Conservation (phyloP, 2,329 filamentous ascomycete genomes). For the Arthrocladium fulminans region DNA sequence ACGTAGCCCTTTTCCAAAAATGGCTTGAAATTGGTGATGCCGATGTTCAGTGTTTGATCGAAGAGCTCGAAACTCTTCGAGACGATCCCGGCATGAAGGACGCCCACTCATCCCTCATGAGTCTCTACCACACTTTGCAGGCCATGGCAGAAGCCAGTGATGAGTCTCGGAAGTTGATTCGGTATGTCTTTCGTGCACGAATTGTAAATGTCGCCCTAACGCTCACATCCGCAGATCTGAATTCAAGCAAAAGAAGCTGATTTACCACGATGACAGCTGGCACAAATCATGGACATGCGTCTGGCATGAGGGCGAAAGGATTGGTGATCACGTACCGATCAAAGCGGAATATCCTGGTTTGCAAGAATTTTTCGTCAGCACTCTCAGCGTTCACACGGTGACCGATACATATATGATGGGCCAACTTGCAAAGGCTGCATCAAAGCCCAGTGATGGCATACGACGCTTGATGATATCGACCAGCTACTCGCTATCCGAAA, state of each 20-base stretch:
- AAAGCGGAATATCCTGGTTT: constrained; percentile 9
- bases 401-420: constrained; percentile 14
- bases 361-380: constrained; percentile 11
- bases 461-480: constrained; percentile 12
- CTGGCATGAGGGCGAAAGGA: constrained; percentile 12
- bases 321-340: constrained; percentile 11
- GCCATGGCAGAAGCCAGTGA: too few species aligned
- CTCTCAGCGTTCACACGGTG: constrained; percentile 10
- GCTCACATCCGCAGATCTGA: too few species aligned
- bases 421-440: constrained; percentile 10
- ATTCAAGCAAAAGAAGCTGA: too few species aligned
- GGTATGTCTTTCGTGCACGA: too few species aligned
- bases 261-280: background rate
- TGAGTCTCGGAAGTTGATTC: too few species aligned
- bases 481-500: constrained; percentile 7
- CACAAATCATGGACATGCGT: constrained; percentile 11
- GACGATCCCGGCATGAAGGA: too few species aligned
- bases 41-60: constrained; percentile 9
- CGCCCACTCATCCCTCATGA: too few species aligned
- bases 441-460: constrained; percentile 1
- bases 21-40: constrained; percentile 10
- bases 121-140: too few species aligned
- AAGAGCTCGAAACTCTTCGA: too few species aligned
- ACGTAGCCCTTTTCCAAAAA: constrained; percentile 10
- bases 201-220: too few species aligned